These are phyloP conservation scores for Suillus brevipes DNA, from an alignment of 768 basidiomycete species.

Conservation along the genomic window DNA sequence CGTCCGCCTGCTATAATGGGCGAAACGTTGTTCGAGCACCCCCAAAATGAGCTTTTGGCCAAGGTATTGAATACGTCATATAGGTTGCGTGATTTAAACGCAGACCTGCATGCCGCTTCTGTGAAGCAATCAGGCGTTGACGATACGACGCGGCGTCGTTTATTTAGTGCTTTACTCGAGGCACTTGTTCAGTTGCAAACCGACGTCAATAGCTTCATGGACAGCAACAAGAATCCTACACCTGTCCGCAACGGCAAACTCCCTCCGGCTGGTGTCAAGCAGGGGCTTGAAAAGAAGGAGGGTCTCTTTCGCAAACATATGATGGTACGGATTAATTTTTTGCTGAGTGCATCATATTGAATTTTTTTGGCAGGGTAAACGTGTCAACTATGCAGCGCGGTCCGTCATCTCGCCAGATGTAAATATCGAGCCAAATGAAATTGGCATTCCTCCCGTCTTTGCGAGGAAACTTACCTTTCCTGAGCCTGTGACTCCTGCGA, in stretches of 20 bases:
- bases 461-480: constrained; percentile 96
- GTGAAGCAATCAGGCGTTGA: constrained; percentile 58
- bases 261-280: constrained; percentile 93
- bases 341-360: constrained; percentile 2
- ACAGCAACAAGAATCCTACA: constrained; percentile 92
- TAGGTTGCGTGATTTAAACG: constrained; percentile 74
- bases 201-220: constrained; percentile 96
- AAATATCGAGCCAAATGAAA: constrained; percentile 98
- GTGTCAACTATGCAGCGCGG: constrained; percentile 98
- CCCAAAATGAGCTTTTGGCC: constrained; percentile 89
- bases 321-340: constrained; percentile 68
- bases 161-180: constrained; percentile 74
- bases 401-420: constrained; percentile 99
- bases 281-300: constrained; percentile 97
- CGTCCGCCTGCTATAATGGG: constrained; percentile 91
- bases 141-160: constrained; percentile 48
- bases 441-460: constrained; percentile 96
- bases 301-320: constrained; percentile 97
- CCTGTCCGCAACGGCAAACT: constrained; percentile 84
- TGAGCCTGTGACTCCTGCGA: constrained; percentile 91
- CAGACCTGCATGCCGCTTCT: constrained; percentile 59
- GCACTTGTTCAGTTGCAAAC: constrained; percentile 86
- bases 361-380: constrained; percentile 73
- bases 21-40: constrained; percentile 92
- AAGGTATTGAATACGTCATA: constrained; percentile 81